phyloP scores from a whole-genome alignment of 208 protist species.

The Borovskyia barvae region DNA sequence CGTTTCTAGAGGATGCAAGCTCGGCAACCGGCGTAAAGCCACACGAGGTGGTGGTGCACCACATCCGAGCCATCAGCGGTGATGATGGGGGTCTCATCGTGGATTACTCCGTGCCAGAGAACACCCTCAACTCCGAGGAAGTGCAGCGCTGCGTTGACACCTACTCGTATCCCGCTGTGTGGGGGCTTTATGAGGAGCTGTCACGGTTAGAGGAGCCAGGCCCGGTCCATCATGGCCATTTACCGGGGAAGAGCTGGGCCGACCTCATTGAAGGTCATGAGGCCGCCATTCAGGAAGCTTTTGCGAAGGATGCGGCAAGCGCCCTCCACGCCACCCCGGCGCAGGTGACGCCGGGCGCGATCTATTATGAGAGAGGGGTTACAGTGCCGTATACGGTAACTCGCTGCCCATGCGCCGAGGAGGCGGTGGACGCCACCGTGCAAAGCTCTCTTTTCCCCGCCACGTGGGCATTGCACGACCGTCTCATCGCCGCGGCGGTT shows the following conservation, averaged over 20 bases:
- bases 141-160: slow-evolving; percentile 42
- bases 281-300: slow-evolving; percentile 29
- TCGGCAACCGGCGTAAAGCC: slow-evolving; percentile 26
- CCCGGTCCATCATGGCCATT: slow-evolving; percentile 38
- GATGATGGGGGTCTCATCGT: slow-evolving; percentile 46
- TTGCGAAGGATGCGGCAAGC: slow-evolving; percentile 38
- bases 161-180: slow-evolving; percentile 53
- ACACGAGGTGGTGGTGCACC: slow-evolving; percentile 34
- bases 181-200: slow-evolving; percentile 53
- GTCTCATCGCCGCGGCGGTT: slow-evolving; percentile 31
- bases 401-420: slow-evolving; percentile 21
- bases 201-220: slow-evolving; percentile 22
- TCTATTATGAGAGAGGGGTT: slow-evolving; percentile 46
- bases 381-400: slow-evolving; percentile 41
- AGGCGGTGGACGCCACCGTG: slow-evolving; percentile 39
- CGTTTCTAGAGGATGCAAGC: slow-evolving; percentile 56
- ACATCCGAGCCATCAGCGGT: slow-evolving; percentile 29
- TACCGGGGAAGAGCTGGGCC: slow-evolving; percentile 43
- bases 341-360: slow-evolving; percentile 31
- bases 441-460: slow-evolving; percentile 51
- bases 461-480: slow-evolving; percentile 51
- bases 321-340: slow-evolving; percentile 29
- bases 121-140: slow-evolving; percentile 15
- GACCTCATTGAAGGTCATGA: slow-evolving; percentile 28
- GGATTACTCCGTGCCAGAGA: slow-evolving; percentile 42